Percentiles rank a stretch among this genome's conserved stretches.
phyloP scores from a whole-genome alignment of 768 basidiomycete genomes.

The Rhizopogon sp. region DNA sequence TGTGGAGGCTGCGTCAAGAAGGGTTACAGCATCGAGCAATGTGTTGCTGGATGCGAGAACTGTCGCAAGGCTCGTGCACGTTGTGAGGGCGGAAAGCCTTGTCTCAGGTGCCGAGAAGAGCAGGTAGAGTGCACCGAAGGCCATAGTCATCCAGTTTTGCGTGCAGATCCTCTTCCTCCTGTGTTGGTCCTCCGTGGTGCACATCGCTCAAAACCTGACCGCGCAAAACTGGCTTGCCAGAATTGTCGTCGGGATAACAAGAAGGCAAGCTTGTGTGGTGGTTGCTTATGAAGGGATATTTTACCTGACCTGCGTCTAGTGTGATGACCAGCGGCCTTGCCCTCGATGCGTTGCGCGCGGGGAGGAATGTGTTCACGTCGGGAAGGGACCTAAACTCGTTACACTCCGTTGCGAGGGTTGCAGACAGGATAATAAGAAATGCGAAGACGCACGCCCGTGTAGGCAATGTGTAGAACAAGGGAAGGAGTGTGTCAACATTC shows the following conservation, averaged over 20 bases:
- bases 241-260: constrained; percentile 62
- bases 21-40: constrained; percentile 45
- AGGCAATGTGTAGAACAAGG: constrained; percentile 42
- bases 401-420: constrained; percentile 58
- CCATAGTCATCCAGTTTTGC: constrained; percentile 15
- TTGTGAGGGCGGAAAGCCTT: constrained; percentile 34
- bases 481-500: constrained; percentile 43
- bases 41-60: constrained; percentile 56
- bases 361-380: constrained; percentile 53
- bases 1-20: constrained; percentile 55
- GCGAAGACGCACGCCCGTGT: constrained; percentile 58
- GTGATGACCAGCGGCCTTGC: constrained; percentile 61
- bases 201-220: constrained; percentile 35
- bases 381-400: constrained; percentile 51
- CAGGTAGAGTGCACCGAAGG: constrained; percentile 46
- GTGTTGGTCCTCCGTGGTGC: constrained; percentile 15
- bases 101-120: constrained; percentile 28
- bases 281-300: not conserved
- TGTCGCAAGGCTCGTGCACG: constrained; percentile 49
- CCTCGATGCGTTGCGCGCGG: constrained; percentile 49
- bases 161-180: constrained; percentile 20
- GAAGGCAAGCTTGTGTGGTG: constrained; percentile 36
- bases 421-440: constrained; percentile 49
- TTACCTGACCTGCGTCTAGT: constrained; percentile 29
- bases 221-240: constrained; percentile 56